Percentiles rank a stretch among this genome's conserved stretches.
Evolutionary conservation across 2,329 filamentous ascomycete species (phyloP).

Genomic region (Echinosphaeria canescens): DNA sequence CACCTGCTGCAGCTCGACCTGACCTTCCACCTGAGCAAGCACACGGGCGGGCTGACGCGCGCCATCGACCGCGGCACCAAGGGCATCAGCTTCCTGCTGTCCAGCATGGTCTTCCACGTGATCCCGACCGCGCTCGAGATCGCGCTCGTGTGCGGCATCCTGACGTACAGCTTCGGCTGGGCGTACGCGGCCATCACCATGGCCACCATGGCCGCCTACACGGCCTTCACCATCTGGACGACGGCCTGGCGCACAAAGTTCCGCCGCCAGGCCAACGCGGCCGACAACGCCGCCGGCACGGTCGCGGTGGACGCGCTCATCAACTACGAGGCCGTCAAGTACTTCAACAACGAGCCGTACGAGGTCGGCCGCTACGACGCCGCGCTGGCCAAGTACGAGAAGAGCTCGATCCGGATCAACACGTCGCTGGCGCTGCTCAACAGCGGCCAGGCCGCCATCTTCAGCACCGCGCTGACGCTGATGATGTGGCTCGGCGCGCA

Average conservation of each 20-base stretch:
- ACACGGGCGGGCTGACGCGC: conserved; percentile 83
- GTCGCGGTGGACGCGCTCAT: conserved; percentile 93
- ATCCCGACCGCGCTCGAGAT: conserved; percentile 89
- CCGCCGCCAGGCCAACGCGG: conserved; percentile 81
- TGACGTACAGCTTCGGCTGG: conserved; percentile 87
- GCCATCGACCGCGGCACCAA: conserved; percentile 96
- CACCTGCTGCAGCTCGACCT: conserved; percentile 78
- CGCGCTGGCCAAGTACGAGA: conserved; percentile 70
- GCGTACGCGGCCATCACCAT: conserved; percentile 85
- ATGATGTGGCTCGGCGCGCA: conserved; percentile 98
- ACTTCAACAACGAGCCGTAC: conserved; percentile 97
- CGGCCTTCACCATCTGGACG: conserved; percentile 91
- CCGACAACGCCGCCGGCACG: conserved; percentile 87
- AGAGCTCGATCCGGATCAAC: conserved; percentile 88
- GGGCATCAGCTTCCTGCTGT: conserved; percentile 91
- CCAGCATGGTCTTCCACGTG: conserved; percentile 97
- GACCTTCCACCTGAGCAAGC: conserved; percentile 81
- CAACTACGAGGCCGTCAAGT: conserved; percentile 98
- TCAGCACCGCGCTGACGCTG: conserved; percentile 74
- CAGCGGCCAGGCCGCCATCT: conserved; percentile 91
- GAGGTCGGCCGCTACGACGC: conserved; percentile 82
- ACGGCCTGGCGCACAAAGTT: conserved; percentile 97
- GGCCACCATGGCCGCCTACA: conserved; percentile 80
- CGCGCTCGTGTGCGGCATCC: conserved; percentile 81
- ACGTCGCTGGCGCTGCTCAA: conserved; percentile 88